A percentile compares a stretch with the other conserved stretches of the same genome.
These are phyloP conservation scores for Acrodontium crateriforme DNA, from an alignment of 2,329 filamentous ascomycete species.

Conservation along the genomic window DNA sequence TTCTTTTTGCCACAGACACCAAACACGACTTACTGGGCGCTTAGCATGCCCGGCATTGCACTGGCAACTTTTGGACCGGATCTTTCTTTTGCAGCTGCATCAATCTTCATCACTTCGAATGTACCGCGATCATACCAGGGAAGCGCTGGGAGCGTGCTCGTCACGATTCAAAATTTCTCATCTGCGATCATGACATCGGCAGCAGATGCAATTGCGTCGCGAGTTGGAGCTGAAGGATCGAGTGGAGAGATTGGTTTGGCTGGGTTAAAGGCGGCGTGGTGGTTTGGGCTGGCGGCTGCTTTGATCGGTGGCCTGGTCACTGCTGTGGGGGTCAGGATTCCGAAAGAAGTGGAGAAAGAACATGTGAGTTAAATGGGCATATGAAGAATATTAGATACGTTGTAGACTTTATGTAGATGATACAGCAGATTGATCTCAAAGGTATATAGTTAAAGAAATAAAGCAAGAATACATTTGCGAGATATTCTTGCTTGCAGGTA, in stretches of 20 bases:
- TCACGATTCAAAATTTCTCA: constrained; percentile 35
- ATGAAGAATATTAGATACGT: no score
- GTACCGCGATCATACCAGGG: constrained; percentile 35
- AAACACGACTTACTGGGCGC: constrained; percentile 30
- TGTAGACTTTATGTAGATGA: no score
- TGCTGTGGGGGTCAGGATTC: constrained; percentile 14
- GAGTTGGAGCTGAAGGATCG: constrained; percentile 10
- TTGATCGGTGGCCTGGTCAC: constrained; percentile 14
- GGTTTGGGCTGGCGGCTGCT: constrained; percentile 14
- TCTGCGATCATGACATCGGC: constrained; percentile 27
- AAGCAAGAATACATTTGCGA: no score
- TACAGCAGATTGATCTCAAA: no score
- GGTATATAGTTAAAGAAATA: no score
- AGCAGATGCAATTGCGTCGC: constrained; percentile 14
- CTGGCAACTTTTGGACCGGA: constrained; percentile 36
- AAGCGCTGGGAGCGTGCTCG: constrained; percentile 31
- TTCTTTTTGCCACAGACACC: constrained; percentile 30
- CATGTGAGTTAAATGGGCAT: constrained; percentile 15
- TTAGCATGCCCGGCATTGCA: constrained; percentile 31
- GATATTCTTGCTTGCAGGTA: no score
- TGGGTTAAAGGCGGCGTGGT: constrained; percentile 18
- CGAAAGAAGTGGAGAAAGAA: constrained; percentile 20
- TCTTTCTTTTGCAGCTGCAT: constrained; percentile 33
- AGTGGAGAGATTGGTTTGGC: constrained; percentile 15
- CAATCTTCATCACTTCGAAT: constrained; percentile 36